Percentiles rank a stretch among this genome's conserved stretches.
These are phyloP conservation scores for Rhizophora mangle DNA, from an alignment of 345 rosid species.

Conservation along the genomic window DNA sequence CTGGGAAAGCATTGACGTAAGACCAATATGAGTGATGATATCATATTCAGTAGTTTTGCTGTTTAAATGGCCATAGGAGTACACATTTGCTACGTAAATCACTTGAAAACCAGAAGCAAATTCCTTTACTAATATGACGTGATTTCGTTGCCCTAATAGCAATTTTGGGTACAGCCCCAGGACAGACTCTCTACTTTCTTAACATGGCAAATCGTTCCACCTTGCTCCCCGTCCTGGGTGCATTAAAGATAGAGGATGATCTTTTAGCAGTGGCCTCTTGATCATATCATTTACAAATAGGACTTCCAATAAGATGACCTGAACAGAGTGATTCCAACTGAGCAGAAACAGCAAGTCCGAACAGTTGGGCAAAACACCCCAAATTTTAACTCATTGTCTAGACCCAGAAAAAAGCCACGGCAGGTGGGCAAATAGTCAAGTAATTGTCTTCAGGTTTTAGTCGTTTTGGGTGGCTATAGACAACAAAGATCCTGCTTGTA, in stretches of 20 bases:
- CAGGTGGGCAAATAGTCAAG: background rate
- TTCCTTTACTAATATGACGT: conserved; percentile 5
- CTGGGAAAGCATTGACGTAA: no score
- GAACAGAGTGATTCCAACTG: no score
- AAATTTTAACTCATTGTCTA: no score
- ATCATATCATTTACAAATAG: no score
- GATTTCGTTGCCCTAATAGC: conserved; percentile 5
- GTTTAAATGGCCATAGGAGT: background rate
- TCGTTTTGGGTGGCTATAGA: background rate
- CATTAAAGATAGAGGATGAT: no score
- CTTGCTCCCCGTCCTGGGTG: no score
- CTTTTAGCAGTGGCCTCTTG: no score
- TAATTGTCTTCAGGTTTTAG: background rate
- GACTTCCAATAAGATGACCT: no score
- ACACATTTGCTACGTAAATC: conserved; percentile 4
- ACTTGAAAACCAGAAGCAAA: background rate
- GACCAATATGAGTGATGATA: no score
- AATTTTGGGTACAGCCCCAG: no score
- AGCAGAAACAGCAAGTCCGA: no score
- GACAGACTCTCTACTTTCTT: background rate
- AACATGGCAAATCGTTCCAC: background rate
- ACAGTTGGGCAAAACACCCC: no score
- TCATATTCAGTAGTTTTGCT: background rate
- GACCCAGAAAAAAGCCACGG: background rate
- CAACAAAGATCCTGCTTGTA: background rate